Evolutionary conservation across 2,329 filamentous ascomycete species (phyloP), one percentile per base, ranked within the genome.

Genomic region (Curvularia sp.): DNA sequence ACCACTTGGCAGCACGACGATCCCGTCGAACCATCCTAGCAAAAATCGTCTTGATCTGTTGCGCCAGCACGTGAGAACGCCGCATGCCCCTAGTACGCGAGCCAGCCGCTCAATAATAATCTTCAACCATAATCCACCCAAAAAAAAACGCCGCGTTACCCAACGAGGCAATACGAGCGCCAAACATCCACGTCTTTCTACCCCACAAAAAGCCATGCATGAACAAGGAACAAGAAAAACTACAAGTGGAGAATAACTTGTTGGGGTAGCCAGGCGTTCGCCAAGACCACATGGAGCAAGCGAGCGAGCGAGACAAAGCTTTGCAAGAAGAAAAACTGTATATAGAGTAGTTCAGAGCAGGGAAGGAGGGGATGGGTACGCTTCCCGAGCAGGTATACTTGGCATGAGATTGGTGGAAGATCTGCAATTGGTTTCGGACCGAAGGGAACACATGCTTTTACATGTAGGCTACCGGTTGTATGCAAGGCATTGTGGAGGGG

Each of bases 401-500:
- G 42, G 7, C 38, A 31, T 20, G 31, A 26, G 52, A 58, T 58
- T 58, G 56, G 56, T 58, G 56, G 56, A 58, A 51, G 31, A 55
- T 58, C 41, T 51, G 39, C 26, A 15, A 33, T 46, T 26, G 10
- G 15, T 26, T 28, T 47, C 52, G 52, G 51, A 35, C 56, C 56
- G 52, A 58, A 26, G 5, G n/a, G 22, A 22, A 39, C 15, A 51
- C n/a, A 33, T 47, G 18, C 13, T 30, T n/a, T 30, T 47, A 47
- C 44, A 31, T 13, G 28, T 38, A 38, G 28, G 18, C 42, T 44
- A 44, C 22, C 49, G 55, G 26, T 31, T 49, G 18, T 39, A 30
- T 24, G 44, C 42, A 42, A 22, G 46, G 10, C 30, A 22, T 33
- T 49, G 22, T 38, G 20, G 41, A 49, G 44, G 28, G 28, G 24